Evolutionary conservation across 768 basidiomycete genomes (phyloP).

Genomic region (Coprinopsis marcescibilis): DNA sequence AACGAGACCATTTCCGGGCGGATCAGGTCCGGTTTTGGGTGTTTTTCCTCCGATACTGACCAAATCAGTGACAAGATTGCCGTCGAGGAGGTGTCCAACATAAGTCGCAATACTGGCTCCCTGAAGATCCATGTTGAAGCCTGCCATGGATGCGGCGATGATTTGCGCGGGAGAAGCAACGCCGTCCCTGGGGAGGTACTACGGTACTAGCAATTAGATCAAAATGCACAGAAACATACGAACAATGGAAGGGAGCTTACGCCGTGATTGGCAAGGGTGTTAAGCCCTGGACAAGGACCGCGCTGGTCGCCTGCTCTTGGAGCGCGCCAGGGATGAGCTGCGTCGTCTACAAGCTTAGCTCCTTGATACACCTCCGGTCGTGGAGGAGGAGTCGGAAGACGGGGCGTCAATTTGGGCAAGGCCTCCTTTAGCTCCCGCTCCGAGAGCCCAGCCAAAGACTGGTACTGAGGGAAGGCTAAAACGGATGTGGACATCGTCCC

Average conservation of each 20-base stretch:
- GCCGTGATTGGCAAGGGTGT: constrained; percentile 18
- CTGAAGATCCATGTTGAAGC: constrained; percentile 16
- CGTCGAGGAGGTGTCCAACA: constrained; percentile 13
- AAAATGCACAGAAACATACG: background rate
- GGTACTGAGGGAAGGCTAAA: too few species aligned
- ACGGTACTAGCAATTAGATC: too few species aligned
- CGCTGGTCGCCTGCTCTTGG: constrained; percentile 17
- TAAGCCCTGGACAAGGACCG: constrained; percentile 18
- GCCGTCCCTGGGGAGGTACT: constrained; percentile 12
- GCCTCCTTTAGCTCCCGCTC: too few species aligned
- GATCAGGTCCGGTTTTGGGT: constrained; percentile 13
- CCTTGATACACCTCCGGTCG: too few species aligned
- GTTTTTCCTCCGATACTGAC: constrained; percentile 17
- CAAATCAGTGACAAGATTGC: constrained; percentile 14
- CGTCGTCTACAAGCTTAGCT: too few species aligned
- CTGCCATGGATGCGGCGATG: constrained; percentile 8
- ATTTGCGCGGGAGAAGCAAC: constrained; percentile 10
- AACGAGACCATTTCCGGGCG: constrained; percentile 13
- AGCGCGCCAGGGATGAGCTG: too few species aligned
- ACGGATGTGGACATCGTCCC: too few species aligned
- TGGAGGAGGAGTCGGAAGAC: too few species aligned
- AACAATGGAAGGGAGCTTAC: constrained; percentile 3
- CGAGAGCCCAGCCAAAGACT: too few species aligned
- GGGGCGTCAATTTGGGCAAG: too few species aligned
- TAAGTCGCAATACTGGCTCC: constrained; percentile 14